Base-by-base conservation (phyloP, 2,329 filamentous ascomycete genomes). In the Aureobasidium sp. region DNA sequence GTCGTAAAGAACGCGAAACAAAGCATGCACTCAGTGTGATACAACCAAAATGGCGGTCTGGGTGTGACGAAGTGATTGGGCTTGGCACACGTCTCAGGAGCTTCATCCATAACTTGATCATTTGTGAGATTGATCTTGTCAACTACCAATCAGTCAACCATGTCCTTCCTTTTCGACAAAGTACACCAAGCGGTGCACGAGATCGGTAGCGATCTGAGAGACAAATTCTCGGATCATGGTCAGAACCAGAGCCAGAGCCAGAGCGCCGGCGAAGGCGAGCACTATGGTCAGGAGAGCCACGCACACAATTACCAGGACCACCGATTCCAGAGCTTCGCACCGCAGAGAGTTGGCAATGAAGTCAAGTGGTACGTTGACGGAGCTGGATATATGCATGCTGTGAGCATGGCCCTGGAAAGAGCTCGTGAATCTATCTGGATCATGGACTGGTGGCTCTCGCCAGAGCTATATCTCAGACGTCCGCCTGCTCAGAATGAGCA, bases 341-440 rank as follows among this genome's bases (percentile, higher is more conserved):
- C 86, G 1, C 79, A 84, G 62, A 79, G 86, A 17, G 78, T 79
- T 27, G 85, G 85, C 54, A 84, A 89, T 63, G 74, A 82, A 58
- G 82, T 80, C 57, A 94, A 95, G 74, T 95, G 89, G 88, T 90
- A 86, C 68, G 86, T 93, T 86, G 87, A 93, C 64, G 88, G 85
- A 6, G 88, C 85, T 65, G 81, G 82, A 7, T 93, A 94, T 66
- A 90, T 95, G 73, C 90, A 83, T 77, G 89, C 90, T 12, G 86
- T 95, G 1, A 88, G 84, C 24, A 74, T 84, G 58, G 89, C 90
- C 2, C 71, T 95, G 47, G 85, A 93, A 70, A 83, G 80, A 63
- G 89, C 89, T 2, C 77, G 74, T 58, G 81, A 91, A 61, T 86
- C 79, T 37, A 85, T 95, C 61, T 90, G 86, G 78, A 94, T 95